Evolutionary conservation across 2,329 filamentous ascomycete species (phyloP).

Genomic region (Cordyceps fumosorosea): DNA sequence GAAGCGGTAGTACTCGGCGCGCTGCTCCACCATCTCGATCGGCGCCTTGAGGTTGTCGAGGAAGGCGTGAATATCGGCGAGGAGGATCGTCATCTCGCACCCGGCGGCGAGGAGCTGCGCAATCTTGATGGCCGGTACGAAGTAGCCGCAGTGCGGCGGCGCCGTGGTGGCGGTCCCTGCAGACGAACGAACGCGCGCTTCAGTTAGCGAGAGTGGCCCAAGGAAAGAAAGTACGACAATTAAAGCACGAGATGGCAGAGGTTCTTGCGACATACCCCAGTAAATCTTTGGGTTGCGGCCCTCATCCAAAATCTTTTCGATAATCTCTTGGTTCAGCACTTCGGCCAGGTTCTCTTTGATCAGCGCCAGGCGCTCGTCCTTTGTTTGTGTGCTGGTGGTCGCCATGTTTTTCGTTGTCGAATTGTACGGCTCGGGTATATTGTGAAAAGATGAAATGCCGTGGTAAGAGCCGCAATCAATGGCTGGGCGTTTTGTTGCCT

Average conservation of each 20-base stretch:
- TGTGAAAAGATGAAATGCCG: not conserved
- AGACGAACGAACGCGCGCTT: not conserved
- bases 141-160: slow-evolving; percentile 84
- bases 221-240: not conserved
- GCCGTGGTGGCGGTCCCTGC: slow-evolving; percentile 74
- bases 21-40: slow-evolving; percentile 75
- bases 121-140: slow-evolving; percentile 82
- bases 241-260: not conserved
- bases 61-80: slow-evolving; percentile 70
- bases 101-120: slow-evolving; percentile 80
- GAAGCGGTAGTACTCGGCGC: slow-evolving; percentile 76
- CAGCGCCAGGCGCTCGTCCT: slow-evolving; percentile 61
- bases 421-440: not conserved
- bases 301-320: slow-evolving; percentile 64
- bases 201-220: not conserved
- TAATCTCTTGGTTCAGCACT: slow-evolving; percentile 76
- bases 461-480: not conserved
- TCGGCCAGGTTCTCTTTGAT: slow-evolving; percentile 79
- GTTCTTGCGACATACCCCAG: slow-evolving; percentile 54
- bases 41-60: slow-evolving; percentile 82
- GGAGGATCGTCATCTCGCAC: slow-evolving; percentile 73
- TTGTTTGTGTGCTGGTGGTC: slow-evolving; percentile 27
- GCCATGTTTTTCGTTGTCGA: not conserved
- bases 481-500: not conserved
- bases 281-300: slow-evolving; percentile 72